Conservation (phyloP, 2,329 filamentous ascomycete species). For the Phoma herbarum region DNA sequence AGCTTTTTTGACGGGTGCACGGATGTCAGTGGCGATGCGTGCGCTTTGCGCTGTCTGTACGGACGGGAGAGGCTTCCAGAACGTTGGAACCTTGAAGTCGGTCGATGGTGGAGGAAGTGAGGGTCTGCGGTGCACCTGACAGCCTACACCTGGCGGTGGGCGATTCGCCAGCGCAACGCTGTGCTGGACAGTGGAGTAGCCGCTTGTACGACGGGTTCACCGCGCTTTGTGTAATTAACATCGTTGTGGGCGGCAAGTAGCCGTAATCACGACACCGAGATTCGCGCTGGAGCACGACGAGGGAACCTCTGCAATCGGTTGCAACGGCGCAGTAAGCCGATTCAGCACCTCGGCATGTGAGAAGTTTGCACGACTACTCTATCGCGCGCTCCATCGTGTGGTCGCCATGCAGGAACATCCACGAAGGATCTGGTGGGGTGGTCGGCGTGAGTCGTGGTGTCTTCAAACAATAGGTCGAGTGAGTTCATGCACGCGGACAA, state of each 20-base stretch:
- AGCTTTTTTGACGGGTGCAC: constrained; percentile 20
- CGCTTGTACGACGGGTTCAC: constrained; percentile 3
- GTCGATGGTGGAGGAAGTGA: background rate
- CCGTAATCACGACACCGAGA: background rate
- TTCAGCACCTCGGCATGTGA: constrained; percentile 10
- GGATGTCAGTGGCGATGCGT: too few species aligned
- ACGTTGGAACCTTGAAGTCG: background rate
- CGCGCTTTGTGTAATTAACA: background rate
- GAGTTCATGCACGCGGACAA: constrained; percentile 8
- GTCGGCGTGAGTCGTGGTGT: constrained; percentile 5
- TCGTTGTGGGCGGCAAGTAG: background rate
- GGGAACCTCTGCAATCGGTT: background rate
- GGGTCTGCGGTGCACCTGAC: constrained; percentile 1
- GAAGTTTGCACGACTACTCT: constrained; percentile 6
- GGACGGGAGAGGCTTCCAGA: background rate
- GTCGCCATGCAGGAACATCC: constrained; percentile 6
- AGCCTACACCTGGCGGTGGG: background rate
- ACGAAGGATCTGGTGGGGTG: constrained; percentile 12
- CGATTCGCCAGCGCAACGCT: constrained; percentile 8
- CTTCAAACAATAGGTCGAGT: constrained; percentile 12
- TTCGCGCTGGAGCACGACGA: background rate
- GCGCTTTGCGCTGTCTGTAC: background rate
- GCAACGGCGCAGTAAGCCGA: background rate
- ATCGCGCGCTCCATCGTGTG: constrained; percentile 2
- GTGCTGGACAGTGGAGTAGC: background rate